Percentiles rank a stretch among this genome's conserved stretches.
These are phyloP conservation scores for Fusarium duplospermum DNA, from an alignment of 2,329 filamentous ascomycete species.

Conservation along the genomic window DNA sequence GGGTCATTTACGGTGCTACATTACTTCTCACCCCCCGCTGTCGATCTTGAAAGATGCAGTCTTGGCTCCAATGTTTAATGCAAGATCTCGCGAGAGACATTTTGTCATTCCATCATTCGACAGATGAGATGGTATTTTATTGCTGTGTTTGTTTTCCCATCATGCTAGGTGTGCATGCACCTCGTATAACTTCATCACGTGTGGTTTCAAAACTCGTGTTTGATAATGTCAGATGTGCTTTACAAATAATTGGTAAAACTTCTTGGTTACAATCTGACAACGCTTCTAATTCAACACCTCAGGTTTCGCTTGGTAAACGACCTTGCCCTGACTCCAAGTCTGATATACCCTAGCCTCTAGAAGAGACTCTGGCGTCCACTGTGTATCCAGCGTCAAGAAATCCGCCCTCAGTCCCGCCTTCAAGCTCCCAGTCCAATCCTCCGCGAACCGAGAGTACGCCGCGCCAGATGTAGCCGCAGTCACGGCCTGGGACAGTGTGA, in stretches of 20 bases:
- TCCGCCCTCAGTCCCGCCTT: conserved; percentile 66
- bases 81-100: conserved; percentile 1
- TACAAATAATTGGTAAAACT: not conserved
- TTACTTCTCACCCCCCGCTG: not conserved
- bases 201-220: not conserved
- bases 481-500: conserved; percentile 65
- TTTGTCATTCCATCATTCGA: not conserved
- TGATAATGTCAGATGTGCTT: not conserved
- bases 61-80: not conserved
- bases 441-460: conserved; percentile 69
- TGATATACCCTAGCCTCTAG: conserved; percentile 23
- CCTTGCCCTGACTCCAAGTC: conserved; percentile 24
- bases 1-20: conserved; percentile 2
- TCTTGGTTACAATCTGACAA: not conserved
- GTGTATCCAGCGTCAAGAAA: conserved; percentile 56
- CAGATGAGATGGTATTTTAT: not conserved
- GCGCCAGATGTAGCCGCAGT: conserved; percentile 65
- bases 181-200: not conserved
- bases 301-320: not conserved
- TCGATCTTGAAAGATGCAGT: not conserved
- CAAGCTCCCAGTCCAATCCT: conserved; percentile 64
- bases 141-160: not conserved
- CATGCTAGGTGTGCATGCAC: not conserved
- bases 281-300: not conserved
- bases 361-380: conserved; percentile 1